Evolutionary conservation across 768 basidiomycete species (phyloP).

Genomic region (Pleurotus platypus): DNA sequence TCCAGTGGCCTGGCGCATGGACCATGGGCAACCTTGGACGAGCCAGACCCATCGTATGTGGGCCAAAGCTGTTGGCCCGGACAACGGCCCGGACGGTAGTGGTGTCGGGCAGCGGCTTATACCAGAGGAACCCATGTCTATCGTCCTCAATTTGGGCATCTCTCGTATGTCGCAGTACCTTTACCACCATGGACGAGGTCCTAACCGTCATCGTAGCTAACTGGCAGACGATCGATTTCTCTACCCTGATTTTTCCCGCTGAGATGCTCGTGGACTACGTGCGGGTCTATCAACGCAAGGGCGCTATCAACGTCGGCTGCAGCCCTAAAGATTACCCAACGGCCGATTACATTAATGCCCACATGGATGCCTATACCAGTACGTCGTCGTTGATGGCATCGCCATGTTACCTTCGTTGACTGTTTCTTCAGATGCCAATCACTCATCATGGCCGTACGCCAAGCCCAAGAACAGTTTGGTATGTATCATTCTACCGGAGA

Average conservation of each 20-base stretch:
- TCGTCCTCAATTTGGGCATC: conserved; percentile 62
- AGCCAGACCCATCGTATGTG: conserved; percentile 45
- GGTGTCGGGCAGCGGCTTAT: conserved; percentile 58
- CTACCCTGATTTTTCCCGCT: conserved; percentile 64
- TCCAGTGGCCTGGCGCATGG: too few species aligned
- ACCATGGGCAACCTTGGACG: too few species aligned
- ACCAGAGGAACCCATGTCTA: conserved; percentile 58
- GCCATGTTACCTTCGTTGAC: not conserved
- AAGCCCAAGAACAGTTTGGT: conserved; percentile 37
- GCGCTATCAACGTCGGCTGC: conserved; percentile 59
- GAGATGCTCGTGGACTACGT: conserved; percentile 77
- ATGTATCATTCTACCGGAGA: not conserved
- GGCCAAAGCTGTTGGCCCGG: conserved; percentile 46
- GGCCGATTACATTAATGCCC: conserved; percentile 52
- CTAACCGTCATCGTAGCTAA: conserved; percentile 33
- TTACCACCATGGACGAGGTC: conserved; percentile 1
- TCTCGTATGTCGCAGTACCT: conserved; percentile 35
- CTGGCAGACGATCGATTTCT: conserved; percentile 60
- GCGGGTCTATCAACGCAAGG: conserved; percentile 72
- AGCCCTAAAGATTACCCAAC: conserved; percentile 66
- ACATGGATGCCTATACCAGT: conserved; percentile 59
- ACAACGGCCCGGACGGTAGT: conserved; percentile 32
- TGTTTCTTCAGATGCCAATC: conserved; percentile 32
- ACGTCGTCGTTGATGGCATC: conserved; percentile 21
- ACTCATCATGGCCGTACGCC: conserved; percentile 37